Conservation (phyloP, 768 basidiomycete species). For the Leccinum aurantiacum region DNA sequence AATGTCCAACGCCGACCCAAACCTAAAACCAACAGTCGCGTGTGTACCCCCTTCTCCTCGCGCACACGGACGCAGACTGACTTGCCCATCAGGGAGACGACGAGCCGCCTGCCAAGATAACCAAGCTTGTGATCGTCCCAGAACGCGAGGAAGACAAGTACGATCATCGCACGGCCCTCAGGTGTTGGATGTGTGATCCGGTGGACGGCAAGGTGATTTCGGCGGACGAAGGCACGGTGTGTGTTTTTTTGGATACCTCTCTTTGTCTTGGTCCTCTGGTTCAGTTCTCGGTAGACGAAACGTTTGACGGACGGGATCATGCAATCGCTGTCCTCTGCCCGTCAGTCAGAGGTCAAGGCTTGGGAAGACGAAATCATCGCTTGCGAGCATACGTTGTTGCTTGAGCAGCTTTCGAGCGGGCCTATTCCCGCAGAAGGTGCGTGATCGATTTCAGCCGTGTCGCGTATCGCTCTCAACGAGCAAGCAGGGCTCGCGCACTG, state of each 20-base stretch:
- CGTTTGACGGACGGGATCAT: slow-evolving; percentile 66
- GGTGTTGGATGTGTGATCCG: slow-evolving; percentile 75
- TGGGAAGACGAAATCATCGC: slow-evolving; percentile 94
- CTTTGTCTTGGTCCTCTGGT: not conserved
- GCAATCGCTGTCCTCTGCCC: slow-evolving; percentile 81
- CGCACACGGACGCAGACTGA: not conserved
- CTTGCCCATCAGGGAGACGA: slow-evolving; percentile 55
- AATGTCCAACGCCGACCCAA: slow-evolving; percentile 78
- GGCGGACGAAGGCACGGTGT: slow-evolving; percentile 37
- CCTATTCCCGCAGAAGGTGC: slow-evolving; percentile 29
- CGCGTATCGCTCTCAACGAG: not conserved
- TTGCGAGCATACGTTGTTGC: slow-evolving; percentile 76
- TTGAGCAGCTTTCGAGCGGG: slow-evolving; percentile 44
- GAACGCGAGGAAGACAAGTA: slow-evolving; percentile 91
- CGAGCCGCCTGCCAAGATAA: slow-evolving; percentile 86
- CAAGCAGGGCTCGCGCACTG: slow-evolving; percentile 76
- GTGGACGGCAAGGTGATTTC: slow-evolving; percentile 46
- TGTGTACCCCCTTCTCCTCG: slow-evolving; percentile 39
- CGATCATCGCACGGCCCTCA: slow-evolving; percentile 59
- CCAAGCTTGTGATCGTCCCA: slow-evolving; percentile 82
- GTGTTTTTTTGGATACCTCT: not conserved
- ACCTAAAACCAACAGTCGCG: slow-evolving; percentile 55
- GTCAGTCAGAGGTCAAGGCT: slow-evolving; percentile 92
- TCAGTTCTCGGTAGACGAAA: slow-evolving; percentile 41
- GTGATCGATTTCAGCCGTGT: not conserved